Conservation (phyloP, 176 grass and related monocot genomes). For the Metroxylon sagu region DNA sequence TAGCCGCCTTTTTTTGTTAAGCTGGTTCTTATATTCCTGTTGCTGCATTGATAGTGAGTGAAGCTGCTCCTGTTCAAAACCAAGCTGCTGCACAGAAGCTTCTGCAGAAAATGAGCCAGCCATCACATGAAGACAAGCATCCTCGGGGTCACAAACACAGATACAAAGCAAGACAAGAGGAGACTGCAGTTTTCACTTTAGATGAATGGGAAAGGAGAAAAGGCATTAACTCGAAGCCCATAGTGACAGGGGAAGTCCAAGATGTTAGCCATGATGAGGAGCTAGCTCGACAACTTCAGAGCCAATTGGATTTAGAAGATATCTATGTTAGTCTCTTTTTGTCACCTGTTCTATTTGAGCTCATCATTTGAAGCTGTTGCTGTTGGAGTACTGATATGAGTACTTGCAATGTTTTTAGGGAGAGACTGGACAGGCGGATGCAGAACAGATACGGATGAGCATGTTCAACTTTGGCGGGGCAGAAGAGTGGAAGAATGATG, state of each 20-base stretch:
- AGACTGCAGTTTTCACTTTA: constrained; percentile 69
- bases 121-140: constrained; percentile 32
- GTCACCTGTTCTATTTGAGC: not conserved
- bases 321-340: constrained; percentile 23
- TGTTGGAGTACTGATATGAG: not conserved
- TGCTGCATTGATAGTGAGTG: constrained; percentile 39
- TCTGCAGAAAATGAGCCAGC: constrained; percentile 71
- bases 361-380: not conserved
- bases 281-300: constrained; percentile 68
- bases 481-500: constrained; percentile 35
- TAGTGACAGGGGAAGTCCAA: constrained; percentile 24
- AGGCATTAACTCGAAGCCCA: constrained; percentile 12
- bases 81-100: constrained; percentile 89
- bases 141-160: constrained; percentile 38
- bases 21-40: not conserved
- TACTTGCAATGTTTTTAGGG: constrained; percentile 21
- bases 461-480: constrained; percentile 72
- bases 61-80: constrained; percentile 92
- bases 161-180: constrained; percentile 58
- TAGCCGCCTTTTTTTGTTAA: too few relatives aligned
- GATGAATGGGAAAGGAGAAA: constrained; percentile 96
- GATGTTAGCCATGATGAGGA: constrained; percentile 73
- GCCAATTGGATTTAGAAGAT: constrained; percentile 74
- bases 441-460: constrained; percentile 53
- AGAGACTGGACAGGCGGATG: constrained; percentile 36